Evolutionary conservation across 2,329 filamentous ascomycete genomes (phyloP).

Genomic region (Blastomyces silverae): DNA sequence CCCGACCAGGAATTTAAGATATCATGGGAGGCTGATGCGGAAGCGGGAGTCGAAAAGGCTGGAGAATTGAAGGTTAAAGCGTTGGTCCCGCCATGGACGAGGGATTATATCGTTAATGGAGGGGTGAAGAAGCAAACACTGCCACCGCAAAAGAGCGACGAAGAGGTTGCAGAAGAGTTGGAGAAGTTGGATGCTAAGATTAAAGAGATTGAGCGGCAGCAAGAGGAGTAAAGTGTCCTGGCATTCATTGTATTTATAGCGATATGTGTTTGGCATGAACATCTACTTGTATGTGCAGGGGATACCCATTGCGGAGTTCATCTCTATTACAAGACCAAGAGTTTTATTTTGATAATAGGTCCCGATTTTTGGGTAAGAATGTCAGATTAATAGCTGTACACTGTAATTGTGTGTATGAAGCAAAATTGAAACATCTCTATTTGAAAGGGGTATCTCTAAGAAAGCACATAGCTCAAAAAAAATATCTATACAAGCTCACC

Average conservation of each 20-base stretch:
- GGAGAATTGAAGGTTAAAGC: slow-evolving; percentile 60
- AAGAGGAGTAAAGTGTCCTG: not conserved
- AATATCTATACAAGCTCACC: not conserved
- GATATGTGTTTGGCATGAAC: not conserved
- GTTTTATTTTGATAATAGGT: not conserved
- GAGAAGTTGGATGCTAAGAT: slow-evolving; percentile 30
- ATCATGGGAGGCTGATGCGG: slow-evolving; percentile 44
- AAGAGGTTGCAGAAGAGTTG: slow-evolving; percentile 32
- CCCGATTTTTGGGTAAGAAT: not conserved
- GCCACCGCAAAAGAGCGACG: slow-evolving; percentile 32
- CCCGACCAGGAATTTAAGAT: slow-evolving; percentile 58
- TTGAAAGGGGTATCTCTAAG: slow-evolving; percentile 11
- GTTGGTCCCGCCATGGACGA: slow-evolving; percentile 73
- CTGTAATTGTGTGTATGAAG: not conserved
- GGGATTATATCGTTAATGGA: slow-evolving; percentile 39
- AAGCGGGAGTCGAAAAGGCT: slow-evolving; percentile 33
- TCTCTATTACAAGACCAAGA: not conserved
- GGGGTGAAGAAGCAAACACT: slow-evolving; percentile 34
- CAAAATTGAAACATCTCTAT: slow-evolving; percentile 1
- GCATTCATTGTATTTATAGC: slow-evolving; percentile 7
- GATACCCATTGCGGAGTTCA: not conserved
- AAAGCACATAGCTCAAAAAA: not conserved
- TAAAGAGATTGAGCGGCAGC: not conserved
- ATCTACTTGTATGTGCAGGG: not conserved
- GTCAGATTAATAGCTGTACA: not conserved